Conservation (phyloP, 805 yeast genomes). For the Alloascoidea hylecoeti region DNA sequence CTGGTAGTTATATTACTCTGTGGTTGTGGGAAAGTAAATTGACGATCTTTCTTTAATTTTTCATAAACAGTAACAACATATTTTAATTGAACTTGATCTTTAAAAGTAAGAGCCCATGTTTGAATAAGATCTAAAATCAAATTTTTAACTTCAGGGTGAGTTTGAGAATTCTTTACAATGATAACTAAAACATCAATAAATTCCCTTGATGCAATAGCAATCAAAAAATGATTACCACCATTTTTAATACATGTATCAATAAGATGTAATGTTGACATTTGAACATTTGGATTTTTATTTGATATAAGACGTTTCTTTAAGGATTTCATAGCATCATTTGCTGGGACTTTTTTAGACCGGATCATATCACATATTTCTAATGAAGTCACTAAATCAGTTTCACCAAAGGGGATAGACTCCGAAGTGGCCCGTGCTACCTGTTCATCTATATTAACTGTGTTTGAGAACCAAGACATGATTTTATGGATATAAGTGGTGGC, state of each 20-base stretch:
- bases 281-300: slow-evolving; percentile 66
- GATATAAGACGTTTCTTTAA: slow-evolving; percentile 57
- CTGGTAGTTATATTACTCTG: slow-evolving; percentile 22
- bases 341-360: slow-evolving; percentile 62
- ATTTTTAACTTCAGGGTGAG: slow-evolving; percentile 37
- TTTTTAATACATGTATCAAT: slow-evolving; percentile 84
- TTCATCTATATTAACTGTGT: slow-evolving; percentile 31
- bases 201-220: slow-evolving; percentile 70
- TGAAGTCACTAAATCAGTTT: slow-evolving; percentile 54
- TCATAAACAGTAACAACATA: slow-evolving; percentile 52
- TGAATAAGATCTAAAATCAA: slow-evolving; percentile 52
- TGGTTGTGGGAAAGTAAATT: slow-evolving; percentile 45
- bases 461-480: slow-evolving; percentile 20
- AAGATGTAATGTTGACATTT: slow-evolving; percentile 60
- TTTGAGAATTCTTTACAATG: slow-evolving; percentile 21
- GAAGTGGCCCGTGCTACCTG: slow-evolving; percentile 70
- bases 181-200: slow-evolving; percentile 66
- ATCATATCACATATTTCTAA: slow-evolving; percentile 81
- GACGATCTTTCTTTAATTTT: slow-evolving; percentile 43
- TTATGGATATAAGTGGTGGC: no score
- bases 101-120: slow-evolving; percentile 66
- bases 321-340: slow-evolving; percentile 77
- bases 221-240: slow-evolving; percentile 77
- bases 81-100: slow-evolving; percentile 46
- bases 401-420: slow-evolving; percentile 87